A percentile compares a stretch with the other conserved stretches of the same genome.
phyloP scores from a whole-genome alignment of 805 yeast species.

The Cyberlindnera bimundalis region DNA sequence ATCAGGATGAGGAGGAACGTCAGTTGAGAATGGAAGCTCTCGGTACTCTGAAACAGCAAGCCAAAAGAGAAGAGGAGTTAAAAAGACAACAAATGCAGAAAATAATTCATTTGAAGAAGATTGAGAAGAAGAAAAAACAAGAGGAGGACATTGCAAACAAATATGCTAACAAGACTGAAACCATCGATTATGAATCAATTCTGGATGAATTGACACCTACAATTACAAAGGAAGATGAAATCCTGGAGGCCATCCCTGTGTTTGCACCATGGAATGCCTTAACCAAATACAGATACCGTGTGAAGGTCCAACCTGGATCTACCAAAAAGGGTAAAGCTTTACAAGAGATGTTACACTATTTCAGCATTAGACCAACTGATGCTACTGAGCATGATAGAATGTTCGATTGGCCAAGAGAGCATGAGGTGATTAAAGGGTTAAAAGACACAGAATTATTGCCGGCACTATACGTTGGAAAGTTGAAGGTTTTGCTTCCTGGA shows the following conservation, averaged over 20 bases:
- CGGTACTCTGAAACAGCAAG: slow-evolving; percentile 71
- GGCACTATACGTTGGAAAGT: slow-evolving; percentile 64
- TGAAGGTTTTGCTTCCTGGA: slow-evolving; percentile 62
- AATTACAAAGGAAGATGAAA: slow-evolving; percentile 41
- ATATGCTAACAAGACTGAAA: slow-evolving; percentile 36
- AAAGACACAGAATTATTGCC: slow-evolving; percentile 68
- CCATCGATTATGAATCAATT: slow-evolving; percentile 42
- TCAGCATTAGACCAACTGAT: slow-evolving; percentile 50
- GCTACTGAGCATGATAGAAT: slow-evolving; percentile 41
- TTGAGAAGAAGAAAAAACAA: slow-evolving; percentile 35
- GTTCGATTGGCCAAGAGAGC: slow-evolving; percentile 69
- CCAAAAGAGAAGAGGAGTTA: slow-evolving; percentile 35
- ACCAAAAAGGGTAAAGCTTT: slow-evolving; percentile 87
- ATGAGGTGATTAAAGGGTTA: slow-evolving; percentile 49
- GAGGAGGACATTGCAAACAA: slow-evolving; percentile 35
- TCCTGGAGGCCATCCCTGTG: slow-evolving; percentile 69
- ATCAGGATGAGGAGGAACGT: slow-evolving; percentile 90
- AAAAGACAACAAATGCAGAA: slow-evolving; percentile 33
- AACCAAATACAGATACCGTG: slow-evolving; percentile 70
- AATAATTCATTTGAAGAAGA: slow-evolving; percentile 33
- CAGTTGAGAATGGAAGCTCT: slow-evolving; percentile 69
- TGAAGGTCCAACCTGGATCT: slow-evolving; percentile 73
- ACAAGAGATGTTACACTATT: slow-evolving; percentile 59
- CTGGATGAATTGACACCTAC: slow-evolving; percentile 34
- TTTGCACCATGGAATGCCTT: slow-evolving; percentile 93